phyloP scores from a whole-genome alignment of 2,329 filamentous ascomycete species.

The Xylaria multiplex region DNA sequence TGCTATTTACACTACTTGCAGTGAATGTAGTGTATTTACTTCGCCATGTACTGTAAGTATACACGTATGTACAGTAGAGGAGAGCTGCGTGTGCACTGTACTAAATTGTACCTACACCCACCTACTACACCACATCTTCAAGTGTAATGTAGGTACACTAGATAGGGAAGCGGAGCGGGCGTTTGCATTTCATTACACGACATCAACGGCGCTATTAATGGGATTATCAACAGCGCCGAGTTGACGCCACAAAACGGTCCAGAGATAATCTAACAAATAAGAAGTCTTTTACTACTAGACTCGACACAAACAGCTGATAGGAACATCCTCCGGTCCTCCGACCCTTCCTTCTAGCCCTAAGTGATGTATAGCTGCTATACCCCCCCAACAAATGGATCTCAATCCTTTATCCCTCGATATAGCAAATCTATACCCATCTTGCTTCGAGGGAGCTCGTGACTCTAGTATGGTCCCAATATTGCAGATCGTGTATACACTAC shows the following conservation, averaged over 20 bases:
- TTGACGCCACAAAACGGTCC: constrained; percentile 17
- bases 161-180: not conserved
- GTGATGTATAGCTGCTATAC: too few relatives aligned
- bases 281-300: not conserved
- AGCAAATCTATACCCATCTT: not conserved
- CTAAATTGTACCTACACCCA: too few relatives aligned
- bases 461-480: constrained; percentile 1
- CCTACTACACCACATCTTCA: too few relatives aligned
- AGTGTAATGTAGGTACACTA: not conserved
- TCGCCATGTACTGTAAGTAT: too few relatives aligned
- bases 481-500: not conserved
- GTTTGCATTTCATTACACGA: constrained; percentile 11
- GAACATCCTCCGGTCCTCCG: not conserved
- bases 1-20: not conserved
- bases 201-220: constrained; percentile 18
- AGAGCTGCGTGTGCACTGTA: not conserved
- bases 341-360: not conserved
- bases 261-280: constrained; percentile 4
- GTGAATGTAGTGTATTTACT: too few relatives aligned
- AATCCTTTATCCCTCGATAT: not conserved
- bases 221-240: constrained; percentile 10
- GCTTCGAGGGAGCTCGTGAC: constrained; percentile 6
- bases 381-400: too few relatives aligned
- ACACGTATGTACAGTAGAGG: not conserved
- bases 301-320: constrained; percentile 6